These are phyloP conservation scores for Citrullus mucosospermus DNA, from an alignment of 306 rosid genomes.

Conservation along the genomic window DNA sequence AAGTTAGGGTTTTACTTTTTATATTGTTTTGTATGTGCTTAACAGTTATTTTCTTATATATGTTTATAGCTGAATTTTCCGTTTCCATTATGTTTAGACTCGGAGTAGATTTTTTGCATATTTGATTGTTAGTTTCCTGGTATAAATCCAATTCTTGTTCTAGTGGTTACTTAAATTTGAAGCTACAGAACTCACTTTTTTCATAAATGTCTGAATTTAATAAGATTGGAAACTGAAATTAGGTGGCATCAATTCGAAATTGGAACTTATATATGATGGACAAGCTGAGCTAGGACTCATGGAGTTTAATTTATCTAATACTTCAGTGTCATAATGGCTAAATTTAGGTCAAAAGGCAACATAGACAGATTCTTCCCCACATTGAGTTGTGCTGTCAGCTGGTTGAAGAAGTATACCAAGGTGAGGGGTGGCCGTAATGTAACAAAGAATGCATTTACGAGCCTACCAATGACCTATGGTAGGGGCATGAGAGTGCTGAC, in stretches of 20 bases:
- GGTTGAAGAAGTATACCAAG: too few species aligned
- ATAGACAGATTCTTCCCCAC: not conserved
- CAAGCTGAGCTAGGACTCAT: not conserved
- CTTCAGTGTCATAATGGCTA: not conserved
- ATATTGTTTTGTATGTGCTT: not conserved
- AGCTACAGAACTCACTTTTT: not conserved
- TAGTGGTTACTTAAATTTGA: not conserved
- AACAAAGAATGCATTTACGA: too few species aligned
- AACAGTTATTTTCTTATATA: not conserved
- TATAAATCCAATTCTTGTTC: not conserved
- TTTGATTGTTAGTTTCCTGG: not conserved
- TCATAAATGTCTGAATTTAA: not conserved
- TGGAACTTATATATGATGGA: not conserved
- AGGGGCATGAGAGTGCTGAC: too few species aligned
- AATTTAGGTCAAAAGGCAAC: not conserved
- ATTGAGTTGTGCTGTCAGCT: too few species aligned
- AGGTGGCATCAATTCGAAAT: not conserved
- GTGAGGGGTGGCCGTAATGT: too few species aligned
- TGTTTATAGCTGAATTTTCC: not conserved
- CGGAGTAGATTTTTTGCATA: too few species aligned
- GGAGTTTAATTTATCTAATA: not conserved
- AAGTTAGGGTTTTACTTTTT: not conserved
- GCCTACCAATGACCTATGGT: too few species aligned
- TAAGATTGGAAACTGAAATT: not conserved
- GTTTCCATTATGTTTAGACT: not conserved